Base-by-base conservation (phyloP, 2,329 filamentous ascomycete species). In the Ampelomyces quisqualis region DNA sequence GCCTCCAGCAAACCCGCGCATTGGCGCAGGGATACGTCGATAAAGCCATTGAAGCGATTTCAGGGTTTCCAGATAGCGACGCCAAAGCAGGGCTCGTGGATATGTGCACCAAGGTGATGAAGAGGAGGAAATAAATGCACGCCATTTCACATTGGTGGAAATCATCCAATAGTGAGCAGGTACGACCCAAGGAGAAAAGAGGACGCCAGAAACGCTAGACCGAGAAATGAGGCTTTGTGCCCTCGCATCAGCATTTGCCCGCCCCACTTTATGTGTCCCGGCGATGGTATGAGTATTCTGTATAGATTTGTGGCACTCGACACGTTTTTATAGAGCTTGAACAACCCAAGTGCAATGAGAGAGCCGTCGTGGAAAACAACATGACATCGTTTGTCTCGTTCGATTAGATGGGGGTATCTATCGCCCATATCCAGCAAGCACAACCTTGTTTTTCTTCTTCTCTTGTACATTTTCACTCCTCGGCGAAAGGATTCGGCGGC, bases 91-190 rank as follows among this genome's bases (percentile, higher is more conserved):
- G 91, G 0, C 75, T 98, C 27, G 75, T 95, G 31, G 89, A 96
- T 62, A 96, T 97, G 88, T 94, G 90, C 55, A 80, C 85, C 57
- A 96, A 95, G 75, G 90, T 90, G 11, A 81, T 95, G 74, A 85
- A 89, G 71, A 80, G 91, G 61, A 79, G 89, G 67, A 96, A 95
- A 71, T 97, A 76, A 46, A 51, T 15, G 6, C 21, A 13, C 4
- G 5, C 27, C 5, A 14, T 17, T 8, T 18, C 28, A 30, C 6
- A 15, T 10, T n/a, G n/a, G n/a, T n/a, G n/a, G n/a, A n/a, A n/a
- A n/a, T n/a, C n/a, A n/a, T n/a, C n/a, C n/a, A n/a, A n/a, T n/a
- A n/a, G n/a, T n/a, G n/a, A n/a, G n/a, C n/a, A n/a, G n/a, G n/a
- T n/a, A n/a, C n/a, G n/a, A n/a, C n/a, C n/a, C n/a, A n/a, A n/a